Evolutionary conservation across 164 flowering plant species (phyloP), one percentile per base, ranked within the genome.

Genomic region (Stephania japonica): DNA sequence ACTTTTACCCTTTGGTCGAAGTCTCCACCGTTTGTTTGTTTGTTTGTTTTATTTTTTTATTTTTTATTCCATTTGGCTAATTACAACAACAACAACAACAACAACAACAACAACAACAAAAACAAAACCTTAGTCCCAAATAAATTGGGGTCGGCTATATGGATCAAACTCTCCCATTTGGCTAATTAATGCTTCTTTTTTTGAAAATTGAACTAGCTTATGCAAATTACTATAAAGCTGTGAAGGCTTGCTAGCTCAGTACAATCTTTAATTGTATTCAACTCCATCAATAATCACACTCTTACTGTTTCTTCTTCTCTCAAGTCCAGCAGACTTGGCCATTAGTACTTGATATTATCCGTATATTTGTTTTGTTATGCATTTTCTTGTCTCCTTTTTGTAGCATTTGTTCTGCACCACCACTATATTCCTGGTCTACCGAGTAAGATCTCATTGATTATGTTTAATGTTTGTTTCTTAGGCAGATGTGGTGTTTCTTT

Each of bases 401-500:
- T 3, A 7, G 10, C 50, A 44, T 13, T 44, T 44, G 50, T 13
- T 44, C 1, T 44, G 12, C 50, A 13, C 50, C 7, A 8, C 1
- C 50, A 13, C n/a, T n/a, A n/a, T n/a, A n/a, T 8, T 8, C 10
- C 2, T 1, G 50, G 10, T 9, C 50, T 44, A 8, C 1, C 4
- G 50, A 8, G 50, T 8, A 44, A 44, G 7, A 44, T 5, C 16
- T 56, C 62, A 19, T 56, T 19, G 19, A 56, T 19, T 75, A 13
- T 47, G 64, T 70, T 70, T 72, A 25, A 8, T 26, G 47, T 27
- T 21, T 32, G 38, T 32, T 78, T 27, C 19, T 43, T 71, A 86
- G 90, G 90, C 81, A 27, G 85, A 87, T 44, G 78, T 78, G 44
- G 80, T 77, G 41, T 87, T 86, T 75, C 87, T 87, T 70, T 71